These are phyloP conservation scores for Cryptosporidium andersoni DNA, from an alignment of 169 alveolate genomes.

Conservation along the genomic window DNA sequence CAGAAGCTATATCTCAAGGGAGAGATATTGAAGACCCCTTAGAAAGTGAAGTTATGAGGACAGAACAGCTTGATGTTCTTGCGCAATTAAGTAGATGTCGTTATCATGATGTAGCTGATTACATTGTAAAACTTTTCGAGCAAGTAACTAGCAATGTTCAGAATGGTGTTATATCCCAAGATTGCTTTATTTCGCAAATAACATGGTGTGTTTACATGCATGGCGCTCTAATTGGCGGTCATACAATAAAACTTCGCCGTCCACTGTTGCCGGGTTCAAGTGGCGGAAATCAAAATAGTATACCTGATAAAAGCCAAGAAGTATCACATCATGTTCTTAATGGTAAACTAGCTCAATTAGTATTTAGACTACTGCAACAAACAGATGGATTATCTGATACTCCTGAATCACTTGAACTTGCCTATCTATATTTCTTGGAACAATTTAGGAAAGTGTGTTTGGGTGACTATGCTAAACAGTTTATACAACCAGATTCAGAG, in stretches of 20 bases:
- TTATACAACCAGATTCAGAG: constrained; percentile 79
- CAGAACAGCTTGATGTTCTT: constrained; percentile 78
- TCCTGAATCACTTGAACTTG: constrained; percentile 84
- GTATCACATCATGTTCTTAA: constrained; percentile 75
- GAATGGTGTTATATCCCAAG: constrained; percentile 72
- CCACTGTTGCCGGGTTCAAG: constrained; percentile 73
- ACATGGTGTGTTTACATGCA: constrained; percentile 81
- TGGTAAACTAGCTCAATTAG: constrained; percentile 82
- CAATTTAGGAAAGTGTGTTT: constrained; percentile 90
- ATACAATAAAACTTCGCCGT: constrained; percentile 49
- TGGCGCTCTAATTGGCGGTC: constrained; percentile 77
- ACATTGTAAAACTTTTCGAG: constrained; percentile 74
- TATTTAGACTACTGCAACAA: constrained; percentile 78
- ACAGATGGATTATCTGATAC: constrained; percentile 75
- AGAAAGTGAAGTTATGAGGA: constrained; percentile 73
- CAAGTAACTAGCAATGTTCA: constrained; percentile 70
- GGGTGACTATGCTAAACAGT: constrained; percentile 89
- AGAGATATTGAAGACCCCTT: constrained; percentile 77
- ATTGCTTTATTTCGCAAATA: constrained; percentile 75
- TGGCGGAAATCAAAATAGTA: constrained; percentile 21
- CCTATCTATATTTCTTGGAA: constrained; percentile 88
- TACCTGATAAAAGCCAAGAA: neutral
- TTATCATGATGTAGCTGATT: constrained; percentile 76
- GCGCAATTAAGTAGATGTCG: constrained; percentile 76
- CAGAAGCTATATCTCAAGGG: constrained; percentile 79